phyloP scores from a whole-genome alignment of 108 stramenopile species.

The Asterionellopsis glacialis region DNA sequence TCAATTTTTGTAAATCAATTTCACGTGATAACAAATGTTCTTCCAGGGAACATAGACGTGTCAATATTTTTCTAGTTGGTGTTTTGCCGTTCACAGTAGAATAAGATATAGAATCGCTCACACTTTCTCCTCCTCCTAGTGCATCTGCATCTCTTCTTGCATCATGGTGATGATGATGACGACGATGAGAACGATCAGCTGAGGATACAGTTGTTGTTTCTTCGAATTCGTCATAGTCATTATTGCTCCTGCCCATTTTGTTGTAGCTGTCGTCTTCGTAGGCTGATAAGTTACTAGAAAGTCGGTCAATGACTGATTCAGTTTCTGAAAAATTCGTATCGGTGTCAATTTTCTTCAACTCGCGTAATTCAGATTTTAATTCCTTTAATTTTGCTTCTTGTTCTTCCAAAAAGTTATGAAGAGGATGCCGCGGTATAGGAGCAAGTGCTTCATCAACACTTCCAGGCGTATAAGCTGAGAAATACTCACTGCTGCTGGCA shows the following conservation, averaged over 20 bases:
- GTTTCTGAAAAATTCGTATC: too few species aligned
- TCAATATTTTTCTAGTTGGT: constrained; percentile 19
- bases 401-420: not conserved
- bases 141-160: not conserved
- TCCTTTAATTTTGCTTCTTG: not conserved
- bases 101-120: not conserved
- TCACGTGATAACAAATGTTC: constrained; percentile 37
- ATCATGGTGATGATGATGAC: too few species aligned
- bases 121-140: not conserved
- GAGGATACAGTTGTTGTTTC: too few species aligned
- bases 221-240: too few species aligned
- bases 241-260: too few species aligned
- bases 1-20: constrained; percentile 45
- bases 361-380: not conserved
- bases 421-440: not conserved
- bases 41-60: constrained; percentile 43
- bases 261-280: not conserved
- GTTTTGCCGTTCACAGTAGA: not conserved
- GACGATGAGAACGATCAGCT: too few species aligned
- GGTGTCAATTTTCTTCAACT: too few species aligned
- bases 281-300: not conserved
- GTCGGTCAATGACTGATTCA: not conserved
- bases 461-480: too few species aligned
- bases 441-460: too few species aligned
- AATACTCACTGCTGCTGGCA: too few species aligned